phyloP scores from a whole-genome alignment of 2,329 filamentous ascomycete genomes.

The Cladophialophora bantiana region DNA sequence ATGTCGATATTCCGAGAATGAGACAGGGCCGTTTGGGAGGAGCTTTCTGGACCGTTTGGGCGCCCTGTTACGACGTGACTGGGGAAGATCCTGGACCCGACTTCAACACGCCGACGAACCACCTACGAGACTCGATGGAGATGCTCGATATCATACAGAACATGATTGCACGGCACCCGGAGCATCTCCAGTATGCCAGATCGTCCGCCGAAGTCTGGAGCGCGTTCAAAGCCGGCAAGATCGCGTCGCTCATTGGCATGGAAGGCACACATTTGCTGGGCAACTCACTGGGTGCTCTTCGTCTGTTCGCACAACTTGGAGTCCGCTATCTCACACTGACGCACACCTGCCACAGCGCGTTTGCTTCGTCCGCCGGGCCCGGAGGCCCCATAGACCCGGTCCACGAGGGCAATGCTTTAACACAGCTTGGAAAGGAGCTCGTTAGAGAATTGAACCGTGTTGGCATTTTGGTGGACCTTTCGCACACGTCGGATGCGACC shows the following conservation, averaged over 20 bases:
- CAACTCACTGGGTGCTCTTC: conserved; percentile 40
- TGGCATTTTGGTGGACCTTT: conserved; percentile 43
- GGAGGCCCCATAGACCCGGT: conserved; percentile 23
- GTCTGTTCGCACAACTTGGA: conserved; percentile 39
- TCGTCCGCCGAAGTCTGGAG: conserved; percentile 20
- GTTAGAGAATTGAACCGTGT: conserved; percentile 43
- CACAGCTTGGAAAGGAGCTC: conserved; percentile 38
- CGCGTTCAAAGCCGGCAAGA: conserved; percentile 35
- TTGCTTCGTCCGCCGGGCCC: conserved; percentile 40
- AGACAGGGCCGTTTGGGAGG: conserved; percentile 75
- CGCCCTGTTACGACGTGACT: conserved; percentile 75
- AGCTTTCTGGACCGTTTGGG: conserved; percentile 89
- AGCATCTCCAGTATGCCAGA: conserved; percentile 24
- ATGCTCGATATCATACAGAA: conserved; percentile 32
- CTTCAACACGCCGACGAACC: conserved; percentile 29
- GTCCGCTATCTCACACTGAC: conserved; percentile 41
- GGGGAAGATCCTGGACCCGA: conserved; percentile 37
- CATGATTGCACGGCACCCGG: conserved; percentile 24
- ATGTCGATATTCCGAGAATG: conserved; percentile 81
- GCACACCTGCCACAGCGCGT: conserved; percentile 44
- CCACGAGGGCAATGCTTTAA: conserved; percentile 36
- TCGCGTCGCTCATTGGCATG: conserved; percentile 41
- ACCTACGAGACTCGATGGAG: conserved; percentile 25
- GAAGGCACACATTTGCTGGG: conserved; percentile 44
- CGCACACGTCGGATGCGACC: conserved; percentile 41